These are phyloP conservation scores for Linderina pennispora DNA, from an alignment of 192 early-diverging fungal genomes.

Conservation along the genomic window DNA sequence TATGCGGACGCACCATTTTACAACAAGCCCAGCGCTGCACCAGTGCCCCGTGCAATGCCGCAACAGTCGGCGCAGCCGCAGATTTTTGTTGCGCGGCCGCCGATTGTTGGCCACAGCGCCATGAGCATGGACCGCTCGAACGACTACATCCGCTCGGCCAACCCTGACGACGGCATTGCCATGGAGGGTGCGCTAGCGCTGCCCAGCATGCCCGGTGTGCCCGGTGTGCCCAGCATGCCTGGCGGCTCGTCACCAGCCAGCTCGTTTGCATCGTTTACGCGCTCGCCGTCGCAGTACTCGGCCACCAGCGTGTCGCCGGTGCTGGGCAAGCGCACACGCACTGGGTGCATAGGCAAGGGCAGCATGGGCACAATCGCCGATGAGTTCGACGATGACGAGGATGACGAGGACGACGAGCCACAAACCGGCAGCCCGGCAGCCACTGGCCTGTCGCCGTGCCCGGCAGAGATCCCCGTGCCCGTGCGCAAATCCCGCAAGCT, in stretches of 20 bases:
- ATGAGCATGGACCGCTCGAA: slow-evolving; percentile 14
- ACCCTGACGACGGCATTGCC: neutral
- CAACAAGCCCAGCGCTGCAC: neutral
- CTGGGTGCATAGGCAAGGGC: no score
- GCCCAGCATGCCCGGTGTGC: neutral
- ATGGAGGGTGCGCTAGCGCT: no score
- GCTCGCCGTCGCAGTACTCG: neutral
- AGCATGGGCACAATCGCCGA: neutral
- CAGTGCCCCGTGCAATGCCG: neutral
- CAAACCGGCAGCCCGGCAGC: no score
- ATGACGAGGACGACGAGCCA: slow-evolving; percentile 7
- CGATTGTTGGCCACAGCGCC: slow-evolving; percentile 22
- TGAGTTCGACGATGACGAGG: slow-evolving; percentile 13
- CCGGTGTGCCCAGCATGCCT: no score
- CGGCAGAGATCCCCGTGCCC: no score
- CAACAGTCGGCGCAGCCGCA: slow-evolving; percentile 5
- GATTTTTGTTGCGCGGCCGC: slow-evolving; percentile 21
- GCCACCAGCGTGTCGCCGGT: neutral
- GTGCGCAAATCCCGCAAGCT: neutral
- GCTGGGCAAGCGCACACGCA: slow-evolving; percentile 2
- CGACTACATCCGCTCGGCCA: slow-evolving; percentile 12
- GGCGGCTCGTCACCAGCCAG: neutral
- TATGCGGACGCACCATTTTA: neutral
- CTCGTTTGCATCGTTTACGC: neutral
- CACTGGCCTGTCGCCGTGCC: no score